Evolutionary conservation across 108 stramenopile genomes (phyloP), one percentile per base, ranked within the genome.

Genomic region (Skeletonema tropicum): DNA sequence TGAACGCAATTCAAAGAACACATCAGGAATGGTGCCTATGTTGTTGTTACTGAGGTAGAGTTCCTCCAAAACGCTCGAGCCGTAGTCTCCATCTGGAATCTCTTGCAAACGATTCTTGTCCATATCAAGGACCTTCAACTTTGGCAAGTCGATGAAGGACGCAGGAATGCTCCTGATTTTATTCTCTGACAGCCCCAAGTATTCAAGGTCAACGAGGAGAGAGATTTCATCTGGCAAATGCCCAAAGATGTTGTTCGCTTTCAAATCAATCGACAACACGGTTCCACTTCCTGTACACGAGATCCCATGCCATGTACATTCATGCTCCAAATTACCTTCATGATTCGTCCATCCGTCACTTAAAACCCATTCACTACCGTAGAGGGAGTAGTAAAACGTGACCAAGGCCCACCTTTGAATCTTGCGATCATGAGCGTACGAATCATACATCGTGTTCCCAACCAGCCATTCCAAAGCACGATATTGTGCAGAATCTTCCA

Each of bases 291-390:
- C 58, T 46, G 74, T 68, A 57, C 80, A 81, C 39, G 57, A 30
- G 57, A 81, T 29, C 21, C 73, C 73, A 69, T 81, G 66, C 80
- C 80, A 81, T n/a, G 69, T 59, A 17, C 80, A 81, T 64, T 81
- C 80, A 48, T 81, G 35, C 13, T 45, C 46, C 8, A 68, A 21
- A 57, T 70, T 60, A 14, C 67, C 79, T 25, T 21, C 8, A 21
- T 63, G 39, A 25, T 71, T 58, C 17, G 68, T 41, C 80, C 80
- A 81, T 13, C 80, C 80, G 17, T 70, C 46, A 0, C 14, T 26
- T 35, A 64, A 19, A 31, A 52, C 58, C 80, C 80, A 81, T 41
- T 81, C 73, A 14, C 39, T 31, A 29, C 85, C 85, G 29, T 70
- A 65, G 2, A 85, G 79, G 12, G 69, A 64, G 36, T 69, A 46